These are phyloP conservation scores for Rugonectria rugulosa DNA, from an alignment of 2,329 filamentous ascomycete genomes.

Conservation along the genomic window DNA sequence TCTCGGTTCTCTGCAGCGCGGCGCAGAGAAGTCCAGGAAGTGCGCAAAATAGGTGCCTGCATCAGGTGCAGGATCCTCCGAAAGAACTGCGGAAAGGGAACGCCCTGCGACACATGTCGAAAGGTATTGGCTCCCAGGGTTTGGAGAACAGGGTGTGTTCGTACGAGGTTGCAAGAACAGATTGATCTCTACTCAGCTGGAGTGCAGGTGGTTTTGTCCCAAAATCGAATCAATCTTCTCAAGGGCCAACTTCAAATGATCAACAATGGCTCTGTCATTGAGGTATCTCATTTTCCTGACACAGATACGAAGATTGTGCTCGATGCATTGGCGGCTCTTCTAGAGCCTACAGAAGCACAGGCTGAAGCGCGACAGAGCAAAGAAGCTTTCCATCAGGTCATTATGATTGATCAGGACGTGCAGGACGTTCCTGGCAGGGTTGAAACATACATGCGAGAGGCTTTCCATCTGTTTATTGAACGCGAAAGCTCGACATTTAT, in stretches of 20 bases:
- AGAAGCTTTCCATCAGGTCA: constrained; percentile 46
- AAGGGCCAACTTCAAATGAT: constrained; percentile 59
- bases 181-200: constrained; percentile 70
- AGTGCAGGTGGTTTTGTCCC: constrained; percentile 68
- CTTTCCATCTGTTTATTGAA: constrained; percentile 64
- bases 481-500: constrained; percentile 68
- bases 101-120: constrained; percentile 68
- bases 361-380: constrained; percentile 45
- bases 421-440: constrained; percentile 67
- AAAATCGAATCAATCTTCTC: constrained; percentile 64
- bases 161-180: constrained; percentile 67
- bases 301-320: constrained; percentile 53
- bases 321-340: constrained; percentile 42
- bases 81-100: constrained; percentile 71
- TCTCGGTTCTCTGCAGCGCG: constrained; percentile 64
- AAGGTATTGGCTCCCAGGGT: constrained; percentile 69
- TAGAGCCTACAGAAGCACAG: constrained; percentile 47
- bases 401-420: constrained; percentile 68
- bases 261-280: constrained; percentile 58
- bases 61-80: constrained; percentile 71
- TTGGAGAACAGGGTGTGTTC: constrained; percentile 71
- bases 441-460: constrained; percentile 66
- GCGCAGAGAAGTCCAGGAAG: constrained; percentile 71
- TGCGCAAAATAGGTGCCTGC: constrained; percentile 70
- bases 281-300: constrained; percentile 67